Evolutionary conservation across 1,139 yeast genomes (phyloP).

Genomic region (Geotrichum siamense): DNA sequence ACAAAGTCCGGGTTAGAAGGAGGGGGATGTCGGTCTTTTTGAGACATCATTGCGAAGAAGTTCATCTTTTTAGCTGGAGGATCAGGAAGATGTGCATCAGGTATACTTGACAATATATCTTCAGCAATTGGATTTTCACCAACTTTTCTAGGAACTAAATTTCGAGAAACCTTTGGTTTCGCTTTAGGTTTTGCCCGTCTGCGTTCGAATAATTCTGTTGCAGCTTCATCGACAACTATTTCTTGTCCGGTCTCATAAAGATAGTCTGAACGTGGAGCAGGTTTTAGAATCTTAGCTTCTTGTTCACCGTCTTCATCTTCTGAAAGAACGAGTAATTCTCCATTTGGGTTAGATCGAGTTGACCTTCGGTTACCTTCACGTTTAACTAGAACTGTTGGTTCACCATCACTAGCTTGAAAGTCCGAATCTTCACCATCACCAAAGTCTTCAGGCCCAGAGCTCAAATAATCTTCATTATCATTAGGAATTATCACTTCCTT

Average conservation of each 20-base stretch:
- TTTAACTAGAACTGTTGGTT: background rate
- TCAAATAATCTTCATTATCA: background rate
- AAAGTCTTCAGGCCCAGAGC: constrained; percentile 11
- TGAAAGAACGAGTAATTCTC: constrained; percentile 4
- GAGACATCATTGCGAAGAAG: constrained; percentile 39
- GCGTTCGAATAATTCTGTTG: background rate
- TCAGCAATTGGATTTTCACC: constrained; percentile 37
- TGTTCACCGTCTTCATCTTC: constrained; percentile 8
- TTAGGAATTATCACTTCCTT: too few relatives aligned
- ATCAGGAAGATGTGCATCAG: constrained; percentile 62
- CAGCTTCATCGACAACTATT: background rate
- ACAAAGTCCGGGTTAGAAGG: constrained; percentile 31
- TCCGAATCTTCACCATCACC: constrained; percentile 11
- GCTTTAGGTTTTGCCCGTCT: background rate
- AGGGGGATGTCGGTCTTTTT: constrained; percentile 25
- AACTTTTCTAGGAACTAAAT: background rate
- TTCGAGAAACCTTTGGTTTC: background rate
- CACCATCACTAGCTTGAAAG: constrained; percentile 4
- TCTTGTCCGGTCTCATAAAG: background rate
- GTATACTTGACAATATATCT: constrained; percentile 51
- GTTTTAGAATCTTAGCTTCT: background rate
- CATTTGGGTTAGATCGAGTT: constrained; percentile 5
- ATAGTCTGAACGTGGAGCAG: too few relatives aligned
- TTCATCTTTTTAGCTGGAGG: constrained; percentile 45
- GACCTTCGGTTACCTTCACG: background rate